These are phyloP conservation scores for Euptelea pleiosperma DNA, from an alignment of 164 flowering plant genomes.

Conservation along the genomic window DNA sequence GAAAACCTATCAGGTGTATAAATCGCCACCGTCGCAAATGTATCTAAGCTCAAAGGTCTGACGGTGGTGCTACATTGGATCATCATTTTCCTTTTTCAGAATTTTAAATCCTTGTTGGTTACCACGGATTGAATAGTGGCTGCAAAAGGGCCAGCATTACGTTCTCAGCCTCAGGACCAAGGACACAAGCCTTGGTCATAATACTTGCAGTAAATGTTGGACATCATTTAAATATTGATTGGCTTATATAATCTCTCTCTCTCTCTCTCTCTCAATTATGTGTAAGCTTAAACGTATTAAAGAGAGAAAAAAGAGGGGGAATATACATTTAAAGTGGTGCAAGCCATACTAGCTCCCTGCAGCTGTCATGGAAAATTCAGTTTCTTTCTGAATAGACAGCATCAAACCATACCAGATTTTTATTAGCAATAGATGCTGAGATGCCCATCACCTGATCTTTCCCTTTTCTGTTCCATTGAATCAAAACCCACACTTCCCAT, in stretches of 20 bases:
- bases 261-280: no score
- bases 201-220: no score
- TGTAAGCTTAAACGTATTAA: not conserved
- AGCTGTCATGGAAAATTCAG: not conserved
- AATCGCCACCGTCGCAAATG: not conserved
- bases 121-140: no score
- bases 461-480: not conserved
- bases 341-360: not conserved
- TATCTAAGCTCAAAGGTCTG: not conserved
- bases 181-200: no score
- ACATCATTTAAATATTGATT: not conserved
- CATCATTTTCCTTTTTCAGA: not conserved
- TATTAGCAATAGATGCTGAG: not conserved
- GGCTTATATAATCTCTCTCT: no score
- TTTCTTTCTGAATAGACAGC: constrained; percentile 6
- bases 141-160: no score
- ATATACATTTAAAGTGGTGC: not conserved
- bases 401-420: not conserved
- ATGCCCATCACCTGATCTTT: not conserved
- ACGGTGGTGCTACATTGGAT: not conserved
- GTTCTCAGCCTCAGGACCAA: no score
- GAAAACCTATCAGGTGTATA: not conserved
- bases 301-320: not conserved
- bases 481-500: not conserved
- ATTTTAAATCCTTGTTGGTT: no score